Evolutionary conservation across 129 eudicot species (phyloP), one percentile per base, ranked within the genome.

Genomic region (Lactuca sativa): DNA sequence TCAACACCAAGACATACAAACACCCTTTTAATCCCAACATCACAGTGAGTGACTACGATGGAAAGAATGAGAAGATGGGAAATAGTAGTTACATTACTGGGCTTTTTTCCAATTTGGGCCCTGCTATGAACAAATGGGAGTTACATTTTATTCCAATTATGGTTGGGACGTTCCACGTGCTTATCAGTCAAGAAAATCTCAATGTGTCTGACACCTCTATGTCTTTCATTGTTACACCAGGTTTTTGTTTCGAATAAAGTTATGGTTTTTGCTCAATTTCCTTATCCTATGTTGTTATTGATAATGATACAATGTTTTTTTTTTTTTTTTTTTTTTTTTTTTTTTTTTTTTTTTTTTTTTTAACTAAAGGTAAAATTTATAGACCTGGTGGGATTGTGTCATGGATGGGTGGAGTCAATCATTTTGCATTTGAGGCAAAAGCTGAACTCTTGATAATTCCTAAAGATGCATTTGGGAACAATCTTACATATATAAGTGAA

Each of bases 391-490:
- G 93, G 59, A 56, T 83, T 62, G 80, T 78, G 37, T 85, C 95
- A 64, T 95, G 96, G 97, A 80, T 54, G 85, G 84, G 59, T 53
- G 79, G 66, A 32, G 54, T 60, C 9, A 31, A 80, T 16, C 76
- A 95, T 44, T 82, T 90, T 66, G 73, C 66, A 63, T 91, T 91
- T 3, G 99, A 96, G 69, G 59, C 74, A 7, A 82, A 72, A 55
- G 87, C 83, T 58, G 67, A 86, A 38, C 36, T 85, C 49, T 62
- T 85, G 53, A 72, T 95, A 81, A 86, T 80, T 5, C 99, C 96
- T 16, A 87, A 85, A 77, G 99, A 95, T 72, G 93, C 93, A 48
- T 95, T 90, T 82, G 97, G 97, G 15, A 95, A 95, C 67, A 80
- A 74, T 54, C 74, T 90, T 33, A 76, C 96, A 64, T 69, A 69